phyloP scores from a whole-genome alignment of 805 yeast genomes.

The Pichia scutulata region DNA sequence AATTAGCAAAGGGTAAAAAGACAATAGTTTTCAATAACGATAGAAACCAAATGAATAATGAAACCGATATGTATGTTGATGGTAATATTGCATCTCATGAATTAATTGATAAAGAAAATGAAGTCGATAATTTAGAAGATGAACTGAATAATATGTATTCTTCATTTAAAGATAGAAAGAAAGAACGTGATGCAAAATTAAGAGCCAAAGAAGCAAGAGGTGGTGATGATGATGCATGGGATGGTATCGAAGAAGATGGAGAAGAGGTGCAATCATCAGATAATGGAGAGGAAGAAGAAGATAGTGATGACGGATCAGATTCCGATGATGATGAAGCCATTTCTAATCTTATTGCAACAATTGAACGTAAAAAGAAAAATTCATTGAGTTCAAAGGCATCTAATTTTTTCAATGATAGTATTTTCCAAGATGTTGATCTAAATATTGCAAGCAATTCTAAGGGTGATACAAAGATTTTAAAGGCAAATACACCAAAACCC shows the following conservation, averaged over 20 bases:
- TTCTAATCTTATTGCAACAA: slow-evolving; percentile 47
- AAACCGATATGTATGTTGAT: slow-evolving; percentile 31
- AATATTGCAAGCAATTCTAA: slow-evolving; percentile 18
- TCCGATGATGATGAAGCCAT: slow-evolving; percentile 71
- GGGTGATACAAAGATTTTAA: slow-evolving; percentile 10
- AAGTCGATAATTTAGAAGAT: slow-evolving; percentile 63
- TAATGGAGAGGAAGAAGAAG: slow-evolving; percentile 30
- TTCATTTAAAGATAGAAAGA: slow-evolving; percentile 54
- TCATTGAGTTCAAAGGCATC: slow-evolving; percentile 36
- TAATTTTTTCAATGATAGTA: slow-evolving; percentile 42
- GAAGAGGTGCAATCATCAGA: slow-evolving; percentile 25
- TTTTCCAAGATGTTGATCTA: slow-evolving; percentile 42
- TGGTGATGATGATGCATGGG: slow-evolving; percentile 68
- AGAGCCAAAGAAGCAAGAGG: slow-evolving; percentile 69
- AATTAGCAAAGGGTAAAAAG: slow-evolving; percentile 71
- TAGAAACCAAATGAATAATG: slow-evolving; percentile 31
- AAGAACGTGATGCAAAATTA: slow-evolving; percentile 62
- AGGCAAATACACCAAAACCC: slow-evolving; percentile 1
- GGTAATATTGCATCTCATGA: slow-evolving; percentile 15
- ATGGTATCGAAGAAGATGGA: slow-evolving; percentile 53
- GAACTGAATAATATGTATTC: slow-evolving; percentile 79
- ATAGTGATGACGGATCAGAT: slow-evolving; percentile 42
- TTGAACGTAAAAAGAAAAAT: slow-evolving; percentile 36
- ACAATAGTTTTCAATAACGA: slow-evolving; percentile 55
- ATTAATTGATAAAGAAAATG: slow-evolving; percentile 34